These are phyloP conservation scores for Linum tenue DNA, from an alignment of 345 rosid species.

Conservation along the genomic window DNA sequence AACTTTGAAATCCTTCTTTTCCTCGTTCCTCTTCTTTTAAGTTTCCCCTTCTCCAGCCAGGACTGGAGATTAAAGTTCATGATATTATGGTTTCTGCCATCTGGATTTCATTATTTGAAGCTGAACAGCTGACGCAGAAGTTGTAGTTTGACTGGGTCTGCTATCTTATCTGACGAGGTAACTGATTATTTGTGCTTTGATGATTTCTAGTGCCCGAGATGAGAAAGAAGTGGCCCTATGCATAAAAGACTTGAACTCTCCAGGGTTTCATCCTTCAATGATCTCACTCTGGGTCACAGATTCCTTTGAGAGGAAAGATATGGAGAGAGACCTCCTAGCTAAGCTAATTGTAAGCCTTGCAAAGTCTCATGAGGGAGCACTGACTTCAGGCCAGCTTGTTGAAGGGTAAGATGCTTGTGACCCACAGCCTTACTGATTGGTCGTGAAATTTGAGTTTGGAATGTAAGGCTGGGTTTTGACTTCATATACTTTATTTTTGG, in stretches of 20 bases:
- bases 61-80: no score
- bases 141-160: not conserved
- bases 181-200: not conserved
- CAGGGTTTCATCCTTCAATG: slow-evolving; percentile 75
- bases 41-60: no score
- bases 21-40: no score
- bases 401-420: slow-evolving; percentile 49
- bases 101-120: not conserved
- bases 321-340: slow-evolving; percentile 74
- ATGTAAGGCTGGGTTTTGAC: no score
- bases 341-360: slow-evolving; percentile 66
- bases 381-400: slow-evolving; percentile 45
- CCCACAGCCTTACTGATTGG: not conserved
- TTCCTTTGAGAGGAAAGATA: slow-evolving; percentile 91
- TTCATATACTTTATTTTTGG: not conserved
- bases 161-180: not conserved
- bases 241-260: slow-evolving; percentile 75
- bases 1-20: no score
- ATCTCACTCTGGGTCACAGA: slow-evolving; percentile 84
- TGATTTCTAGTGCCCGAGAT: slow-evolving; percentile 66
- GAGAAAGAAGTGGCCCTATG: slow-evolving; percentile 76
- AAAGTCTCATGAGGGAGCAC: slow-evolving; percentile 36
- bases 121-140: not conserved
- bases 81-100: no score
- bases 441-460: not conserved